Percentiles rank a stretch among this genome's conserved stretches.
These are phyloP conservation scores for Tulasnella calospora DNA, from an alignment of 768 basidiomycete genomes.

Conservation along the genomic window DNA sequence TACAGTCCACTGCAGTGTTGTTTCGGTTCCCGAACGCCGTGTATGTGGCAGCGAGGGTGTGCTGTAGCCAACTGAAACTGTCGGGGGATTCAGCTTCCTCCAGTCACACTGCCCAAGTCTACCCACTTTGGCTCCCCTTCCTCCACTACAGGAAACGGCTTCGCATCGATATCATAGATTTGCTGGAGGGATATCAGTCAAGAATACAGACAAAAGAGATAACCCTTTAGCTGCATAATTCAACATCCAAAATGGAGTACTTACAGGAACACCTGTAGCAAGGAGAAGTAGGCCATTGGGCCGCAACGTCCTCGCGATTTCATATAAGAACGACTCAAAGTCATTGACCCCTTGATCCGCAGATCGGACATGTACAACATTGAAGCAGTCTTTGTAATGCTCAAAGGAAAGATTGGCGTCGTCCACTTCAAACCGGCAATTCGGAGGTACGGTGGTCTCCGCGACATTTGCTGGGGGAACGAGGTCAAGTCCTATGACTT, in stretches of 20 bases:
- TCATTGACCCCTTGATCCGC: slow-evolving; percentile 21
- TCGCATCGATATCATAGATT: slow-evolving; percentile 10
- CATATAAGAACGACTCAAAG: slow-evolving; percentile 26
- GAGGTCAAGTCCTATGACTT: slow-evolving; percentile 28
- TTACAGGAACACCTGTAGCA: slow-evolving; percentile 18
- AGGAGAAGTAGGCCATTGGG: slow-evolving; percentile 26
- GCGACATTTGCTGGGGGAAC: slow-evolving; percentile 17
- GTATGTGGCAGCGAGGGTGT: neutral
- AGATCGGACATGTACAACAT: slow-evolving; percentile 28
- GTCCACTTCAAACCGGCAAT: slow-evolving; percentile 24
- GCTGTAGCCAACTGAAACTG: slow-evolving; percentile 23
- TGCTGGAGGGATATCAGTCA: neutral
- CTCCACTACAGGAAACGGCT: slow-evolving; percentile 20
- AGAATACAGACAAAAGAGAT: neutral
- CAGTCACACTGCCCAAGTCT: neutral
- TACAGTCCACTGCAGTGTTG: slow-evolving; percentile 9
- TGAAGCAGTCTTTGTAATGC: slow-evolving; percentile 23
- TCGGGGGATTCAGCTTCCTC: neutral
- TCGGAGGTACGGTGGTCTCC: neutral
- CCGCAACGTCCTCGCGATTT: slow-evolving; percentile 22
- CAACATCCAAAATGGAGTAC: neutral
- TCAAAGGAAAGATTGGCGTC: slow-evolving; percentile 23
- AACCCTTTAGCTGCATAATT: neutral
- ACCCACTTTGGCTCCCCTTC: slow-evolving; percentile 11
- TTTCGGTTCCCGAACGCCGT: slow-evolving; percentile 7